phyloP scores from a whole-genome alignment of 164 flowering plant species.

The Berberis vulgaris region DNA sequence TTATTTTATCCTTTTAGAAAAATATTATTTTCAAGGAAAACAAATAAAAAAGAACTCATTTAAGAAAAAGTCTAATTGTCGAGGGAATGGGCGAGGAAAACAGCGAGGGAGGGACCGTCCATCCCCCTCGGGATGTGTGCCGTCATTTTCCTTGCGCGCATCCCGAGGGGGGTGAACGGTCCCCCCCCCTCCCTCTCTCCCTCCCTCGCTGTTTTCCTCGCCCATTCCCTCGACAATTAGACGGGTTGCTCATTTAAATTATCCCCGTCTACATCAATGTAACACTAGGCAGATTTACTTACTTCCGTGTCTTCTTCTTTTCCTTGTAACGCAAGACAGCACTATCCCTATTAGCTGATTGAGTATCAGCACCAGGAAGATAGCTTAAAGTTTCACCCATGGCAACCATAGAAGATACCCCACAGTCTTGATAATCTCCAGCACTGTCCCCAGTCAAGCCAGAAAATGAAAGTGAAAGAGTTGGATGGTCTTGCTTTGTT shows the following conservation, averaged over 20 bases:
- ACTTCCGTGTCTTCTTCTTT: conserved; percentile 86
- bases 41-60: not conserved
- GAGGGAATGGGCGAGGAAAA: too few species aligned
- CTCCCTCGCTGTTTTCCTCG: too few species aligned
- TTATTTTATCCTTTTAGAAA: too few species aligned
- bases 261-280: not conserved
- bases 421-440: conserved; percentile 77
- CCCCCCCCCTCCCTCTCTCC: too few species aligned
- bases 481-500: conserved; percentile 43
- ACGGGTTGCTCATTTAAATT: too few species aligned
- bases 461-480: conserved; percentile 55
- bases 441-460: conserved; percentile 59
- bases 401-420: conserved; percentile 53
- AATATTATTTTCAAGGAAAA: not conserved
- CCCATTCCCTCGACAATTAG: too few species aligned
- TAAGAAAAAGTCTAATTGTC: too few species aligned
- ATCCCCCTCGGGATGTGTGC: too few species aligned
- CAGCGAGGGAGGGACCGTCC: too few species aligned
- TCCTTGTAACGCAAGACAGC: conserved; percentile 89
- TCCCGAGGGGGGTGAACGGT: too few species aligned
- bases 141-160: too few species aligned
- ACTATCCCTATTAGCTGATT: conserved; percentile 45
- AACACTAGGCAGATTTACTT: conserved; percentile 18
- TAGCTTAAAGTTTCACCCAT: conserved; percentile 80
- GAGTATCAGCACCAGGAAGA: conserved; percentile 46